Conservation (phyloP, 2,329 filamentous ascomycete genomes). For the Cadophora sp. region DNA sequence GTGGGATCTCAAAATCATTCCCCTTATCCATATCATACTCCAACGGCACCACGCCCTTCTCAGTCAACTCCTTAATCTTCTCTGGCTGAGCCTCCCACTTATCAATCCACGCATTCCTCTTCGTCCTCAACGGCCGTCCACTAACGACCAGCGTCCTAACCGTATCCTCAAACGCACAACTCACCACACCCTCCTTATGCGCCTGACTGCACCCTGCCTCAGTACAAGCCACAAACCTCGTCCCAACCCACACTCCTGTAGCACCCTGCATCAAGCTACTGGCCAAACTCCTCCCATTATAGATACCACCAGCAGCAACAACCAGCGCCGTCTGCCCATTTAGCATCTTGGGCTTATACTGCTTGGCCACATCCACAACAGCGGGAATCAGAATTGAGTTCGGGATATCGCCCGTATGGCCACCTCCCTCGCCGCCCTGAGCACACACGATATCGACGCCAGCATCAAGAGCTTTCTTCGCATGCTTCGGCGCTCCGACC, state of each 20-base stretch:
- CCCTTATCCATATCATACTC: conserved; percentile 83
- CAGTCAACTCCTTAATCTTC: conserved; percentile 77
- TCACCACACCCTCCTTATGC: conserved; percentile 86
- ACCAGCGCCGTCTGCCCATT: conserved; percentile 77
- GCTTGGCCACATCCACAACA: conserved; percentile 81
- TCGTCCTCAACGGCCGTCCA: conserved; percentile 80
- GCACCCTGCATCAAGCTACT: conserved; percentile 88
- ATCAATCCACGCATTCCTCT: conserved; percentile 83
- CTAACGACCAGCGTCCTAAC: conserved; percentile 82
- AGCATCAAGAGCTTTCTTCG: conserved; percentile 82
- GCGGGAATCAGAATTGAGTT: conserved; percentile 87
- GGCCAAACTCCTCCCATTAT: conserved; percentile 81
- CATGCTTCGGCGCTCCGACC: conserved; percentile 93
- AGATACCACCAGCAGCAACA: conserved; percentile 87
- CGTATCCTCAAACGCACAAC: conserved; percentile 81
- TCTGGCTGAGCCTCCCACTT: conserved; percentile 80
- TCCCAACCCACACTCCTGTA: conserved; percentile 91
- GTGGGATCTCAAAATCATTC: conserved; percentile 83
- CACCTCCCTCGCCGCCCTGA: conserved; percentile 92
- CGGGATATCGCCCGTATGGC: conserved; percentile 88
- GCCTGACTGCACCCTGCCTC: conserved; percentile 82
- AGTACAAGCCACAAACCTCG: conserved; percentile 82
- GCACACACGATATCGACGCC: conserved; percentile 92
- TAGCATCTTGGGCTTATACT: conserved; percentile 64
- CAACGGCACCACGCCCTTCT: conserved; percentile 79